Base-by-base conservation (phyloP, 192 early-diverging fungal species). In the Coemansia sp. region DNA sequence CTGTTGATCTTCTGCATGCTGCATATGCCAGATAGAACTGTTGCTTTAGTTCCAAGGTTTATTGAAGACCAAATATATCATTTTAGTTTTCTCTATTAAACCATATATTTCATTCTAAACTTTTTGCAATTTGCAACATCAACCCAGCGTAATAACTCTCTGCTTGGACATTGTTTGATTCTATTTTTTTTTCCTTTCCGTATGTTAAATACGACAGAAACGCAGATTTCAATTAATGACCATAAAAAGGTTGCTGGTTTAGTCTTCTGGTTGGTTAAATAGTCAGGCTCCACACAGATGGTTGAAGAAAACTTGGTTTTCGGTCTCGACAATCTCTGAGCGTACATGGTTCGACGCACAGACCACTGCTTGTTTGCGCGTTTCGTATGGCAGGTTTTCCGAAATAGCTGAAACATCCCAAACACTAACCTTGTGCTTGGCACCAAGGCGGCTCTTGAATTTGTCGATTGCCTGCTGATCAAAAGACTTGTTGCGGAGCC, bases 321-420 rank as follows among this genome's bases (percentile, higher is more conserved):
- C 85, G 25, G 77, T 62, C 21, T 84, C 80, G 20, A 86, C 67
- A 33, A 72, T 33, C 48, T 84, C 83, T 0, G 75, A 60, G 2
- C 66, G 40, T 4, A 57, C 83, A 59, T 84, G 83, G 52, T 84
- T 84, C 40, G 79, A 67, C 15, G 67, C 46, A 66, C 83, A 84
- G 35, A 40, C 49, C 0, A 58, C 15, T 7, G 55, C 59, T 13
- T 73, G 29, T 8, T 51, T 15, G 16, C 78, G 66, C 13, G 68
- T 68, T 18, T 61, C 46, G 64, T 66, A 57, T 2, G 60, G 69
- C n/a, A 63, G 52, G 30, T 61, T 37, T 58, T 81, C 79, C 1
- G 61, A 63, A 28, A 84, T 43, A 2, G 66, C 33, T 12, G 67
- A 61, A 7, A 81, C 79, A 31, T 84, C 76, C 83, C 83, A 84